Conservation (phyloP, 139 green algal genomes). For the Volvox reticuliferus region DNA sequence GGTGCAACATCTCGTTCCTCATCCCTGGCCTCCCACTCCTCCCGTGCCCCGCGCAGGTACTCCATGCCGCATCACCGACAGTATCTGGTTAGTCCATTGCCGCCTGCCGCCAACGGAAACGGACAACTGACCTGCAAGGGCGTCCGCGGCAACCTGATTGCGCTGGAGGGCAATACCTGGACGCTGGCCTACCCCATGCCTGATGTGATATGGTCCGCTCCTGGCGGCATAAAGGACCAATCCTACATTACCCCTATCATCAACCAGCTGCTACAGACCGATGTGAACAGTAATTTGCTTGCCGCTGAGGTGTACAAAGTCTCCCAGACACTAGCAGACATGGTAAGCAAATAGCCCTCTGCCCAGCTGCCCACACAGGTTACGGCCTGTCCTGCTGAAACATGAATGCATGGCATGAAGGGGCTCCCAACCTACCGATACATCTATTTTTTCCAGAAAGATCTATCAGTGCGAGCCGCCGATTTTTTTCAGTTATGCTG, state of each 20-base stretch:
- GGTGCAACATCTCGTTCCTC: no score
- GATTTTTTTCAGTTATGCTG: no score
- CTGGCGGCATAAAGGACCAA: neutral
- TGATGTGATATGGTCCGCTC: neutral
- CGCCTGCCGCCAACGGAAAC: neutral
- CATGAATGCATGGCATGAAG: no score
- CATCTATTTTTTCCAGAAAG: no score
- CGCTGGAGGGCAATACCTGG: neutral
- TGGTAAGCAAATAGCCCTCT: neutral
- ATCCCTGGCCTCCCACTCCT: no score
- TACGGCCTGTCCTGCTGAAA: no score
- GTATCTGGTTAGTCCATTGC: neutral
- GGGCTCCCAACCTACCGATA: no score
- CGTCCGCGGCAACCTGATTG: slow-evolving; percentile 13
- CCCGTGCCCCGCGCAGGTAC: neutral
- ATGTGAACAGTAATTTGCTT: neutral
- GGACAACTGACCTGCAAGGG: neutral
- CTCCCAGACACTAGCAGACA: neutral
- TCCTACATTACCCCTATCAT: neutral
- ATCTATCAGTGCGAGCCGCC: no score
- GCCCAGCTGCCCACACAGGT: no score
- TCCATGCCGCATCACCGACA: slow-evolving; percentile 26
- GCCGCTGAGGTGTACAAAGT: neutral
- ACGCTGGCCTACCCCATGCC: slow-evolving; percentile 11
- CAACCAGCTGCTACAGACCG: neutral